phyloP scores from a whole-genome alignment of 345 rosid genomes.

The Raphanus raphanistrum region DNA sequence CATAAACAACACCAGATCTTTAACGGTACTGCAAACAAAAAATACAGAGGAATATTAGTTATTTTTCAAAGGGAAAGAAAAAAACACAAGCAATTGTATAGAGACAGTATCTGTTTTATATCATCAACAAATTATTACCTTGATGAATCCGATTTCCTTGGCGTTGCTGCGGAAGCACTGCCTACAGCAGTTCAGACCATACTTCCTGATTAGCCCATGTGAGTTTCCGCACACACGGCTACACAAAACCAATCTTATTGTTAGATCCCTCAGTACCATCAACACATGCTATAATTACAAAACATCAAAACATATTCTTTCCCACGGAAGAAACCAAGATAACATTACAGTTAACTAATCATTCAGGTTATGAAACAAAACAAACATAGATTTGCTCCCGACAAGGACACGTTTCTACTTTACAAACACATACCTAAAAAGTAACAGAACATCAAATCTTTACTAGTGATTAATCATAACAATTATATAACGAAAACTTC shows the following conservation, averaged over 20 bases:
- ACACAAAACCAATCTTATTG: background rate
- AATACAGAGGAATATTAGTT: background rate
- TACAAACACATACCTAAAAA: background rate
- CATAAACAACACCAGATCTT: background rate
- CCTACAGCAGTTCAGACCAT: conserved; percentile 44
- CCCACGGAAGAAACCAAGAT: background rate
- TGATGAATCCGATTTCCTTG: conserved; percentile 53
- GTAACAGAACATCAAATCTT: background rate
- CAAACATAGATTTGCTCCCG: too few relatives aligned
- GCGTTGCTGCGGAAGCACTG: conserved; percentile 47
- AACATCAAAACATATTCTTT: background rate
- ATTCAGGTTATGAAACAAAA: too few relatives aligned
- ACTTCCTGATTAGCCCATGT: conserved; percentile 46
- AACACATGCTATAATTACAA: background rate
- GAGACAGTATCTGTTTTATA: background rate
- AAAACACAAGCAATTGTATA: background rate
- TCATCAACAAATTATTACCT: conserved; percentile 37
- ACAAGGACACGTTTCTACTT: too few relatives aligned
- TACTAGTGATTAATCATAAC: background rate
- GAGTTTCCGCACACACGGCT: conserved; percentile 44
- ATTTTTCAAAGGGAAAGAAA: background rate
- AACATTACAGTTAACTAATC: too few relatives aligned
- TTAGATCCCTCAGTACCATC: background rate
- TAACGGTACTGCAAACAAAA: conserved; percentile 31
- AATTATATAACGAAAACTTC: too few relatives aligned